Percentiles rank a stretch among this genome's conserved stretches.
phyloP scores from a whole-genome alignment of 75 land plant genomes.

The Pinus taeda region DNA sequence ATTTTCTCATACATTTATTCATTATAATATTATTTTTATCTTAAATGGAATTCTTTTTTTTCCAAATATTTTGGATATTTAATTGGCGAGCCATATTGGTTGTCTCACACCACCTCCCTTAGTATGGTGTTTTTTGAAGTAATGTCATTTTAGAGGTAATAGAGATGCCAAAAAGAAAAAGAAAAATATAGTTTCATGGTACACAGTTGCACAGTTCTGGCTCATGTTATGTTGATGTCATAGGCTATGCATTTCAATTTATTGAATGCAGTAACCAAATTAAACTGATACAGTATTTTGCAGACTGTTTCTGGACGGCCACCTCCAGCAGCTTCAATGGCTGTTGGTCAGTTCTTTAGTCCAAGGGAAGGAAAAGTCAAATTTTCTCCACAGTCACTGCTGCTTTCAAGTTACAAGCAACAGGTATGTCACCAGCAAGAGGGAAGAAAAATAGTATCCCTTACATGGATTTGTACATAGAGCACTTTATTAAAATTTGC shows the following conservation, averaged over 20 bases:
- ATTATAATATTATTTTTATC: too few relatives aligned
- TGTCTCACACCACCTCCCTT: too few relatives aligned
- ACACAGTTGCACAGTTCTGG: neutral
- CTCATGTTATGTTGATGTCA: neutral
- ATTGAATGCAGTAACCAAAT: neutral
- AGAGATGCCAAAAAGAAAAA: neutral
- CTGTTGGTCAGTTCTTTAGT: slow-evolving; percentile 94
- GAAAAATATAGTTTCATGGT: neutral
- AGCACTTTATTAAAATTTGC: neutral
- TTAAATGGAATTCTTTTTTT: too few relatives aligned
- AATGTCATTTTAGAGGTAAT: neutral
- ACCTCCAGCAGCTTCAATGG: slow-evolving; percentile 97
- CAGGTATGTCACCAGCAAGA: slow-evolving; percentile 37
- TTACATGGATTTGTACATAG: neutral
- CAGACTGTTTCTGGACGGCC: slow-evolving; percentile 94
- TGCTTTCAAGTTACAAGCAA: slow-evolving; percentile 45
- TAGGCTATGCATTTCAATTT: neutral
- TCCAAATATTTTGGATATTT: too few relatives aligned
- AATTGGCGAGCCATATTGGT: neutral
- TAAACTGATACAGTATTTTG: slow-evolving; percentile 6
- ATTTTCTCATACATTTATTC: too few relatives aligned
- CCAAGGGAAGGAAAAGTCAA: slow-evolving; percentile 57
- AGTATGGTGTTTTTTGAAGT: neutral
- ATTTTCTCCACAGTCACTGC: slow-evolving; percentile 47
- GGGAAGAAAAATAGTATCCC: neutral